phyloP scores from a whole-genome alignment of 2,329 filamentous ascomycete genomes.

The Apiospora arundinis region DNA sequence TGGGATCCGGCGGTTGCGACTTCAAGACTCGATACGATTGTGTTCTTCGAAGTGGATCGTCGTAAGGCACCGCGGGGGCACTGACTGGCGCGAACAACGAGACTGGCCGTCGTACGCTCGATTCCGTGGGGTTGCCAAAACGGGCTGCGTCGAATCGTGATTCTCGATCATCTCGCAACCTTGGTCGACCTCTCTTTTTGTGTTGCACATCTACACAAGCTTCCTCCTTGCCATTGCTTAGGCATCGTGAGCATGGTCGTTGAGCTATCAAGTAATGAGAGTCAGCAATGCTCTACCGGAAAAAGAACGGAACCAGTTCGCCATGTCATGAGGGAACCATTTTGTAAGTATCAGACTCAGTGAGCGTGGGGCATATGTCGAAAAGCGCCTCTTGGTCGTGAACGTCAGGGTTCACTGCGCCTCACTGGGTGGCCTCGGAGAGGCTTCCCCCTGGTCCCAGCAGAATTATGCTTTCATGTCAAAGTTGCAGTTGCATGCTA shows the following conservation, averaged over 20 bases:
- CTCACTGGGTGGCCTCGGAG: background rate
- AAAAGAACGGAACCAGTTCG: background rate
- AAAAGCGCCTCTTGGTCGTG: background rate
- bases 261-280: slow-evolving; percentile 57
- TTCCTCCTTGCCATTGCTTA: slow-evolving; percentile 80
- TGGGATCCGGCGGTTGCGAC: slow-evolving; percentile 57
- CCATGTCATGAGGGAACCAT: background rate
- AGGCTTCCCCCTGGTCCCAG: background rate
- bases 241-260: slow-evolving; percentile 78
- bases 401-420: background rate
- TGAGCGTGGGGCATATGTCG: background rate
- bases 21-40: slow-evolving; percentile 61
- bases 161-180: slow-evolving; percentile 75
- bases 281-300: slow-evolving; percentile 38
- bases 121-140: slow-evolving; percentile 53
- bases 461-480: background rate
- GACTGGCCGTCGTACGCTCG: slow-evolving; percentile 54
- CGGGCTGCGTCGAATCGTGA: slow-evolving; percentile 60
- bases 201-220: slow-evolving; percentile 84
- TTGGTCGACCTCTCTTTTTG: slow-evolving; percentile 81
- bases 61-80: slow-evolving; percentile 51
- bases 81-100: slow-evolving; percentile 57
- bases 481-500: background rate
- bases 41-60: slow-evolving; percentile 52
- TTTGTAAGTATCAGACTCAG: background rate